Evolutionary conservation across 805 yeast genomes (phyloP), one percentile per base, ranked within the genome.

Genomic region (Phaffomyces thermotolerans): DNA sequence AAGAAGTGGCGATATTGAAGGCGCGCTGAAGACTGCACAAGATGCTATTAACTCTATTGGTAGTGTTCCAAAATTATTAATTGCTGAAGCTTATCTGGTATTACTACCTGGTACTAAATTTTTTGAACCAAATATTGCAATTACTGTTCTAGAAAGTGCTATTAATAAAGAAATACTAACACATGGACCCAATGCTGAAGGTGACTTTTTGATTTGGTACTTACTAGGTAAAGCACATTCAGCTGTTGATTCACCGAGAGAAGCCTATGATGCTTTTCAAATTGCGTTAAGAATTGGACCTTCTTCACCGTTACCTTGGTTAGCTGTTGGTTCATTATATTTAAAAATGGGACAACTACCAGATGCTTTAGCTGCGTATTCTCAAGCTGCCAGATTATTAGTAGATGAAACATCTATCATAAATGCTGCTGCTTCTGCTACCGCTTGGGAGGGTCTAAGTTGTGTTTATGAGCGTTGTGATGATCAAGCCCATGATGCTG

Each of bases 281-380:
- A 63, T 72, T 37, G 77, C 83, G 2, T 60, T 78, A 43, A 64
- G 74, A 48, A 69, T 75, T 36, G 77, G 79, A 0, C 71, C 78
- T 17, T 60, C 64, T 14, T 69, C 72, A 13, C 78, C 84, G n/a
- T 63, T 78, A 40, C 74, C 82, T 3, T 81, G 87, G 89, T 61
- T 81, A 30, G 78, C 81, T 0, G 78, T 80, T 25, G 89, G 85
- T 4, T 69, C 76, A 12, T 63, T 81, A 39, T 80, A 80, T 52
- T 59, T 81, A 44, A 71, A 71, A 48, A 63, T 79, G 50, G 75
- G 75, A 37, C 87, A 81, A 58, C 57, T 81, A 22, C 74, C 79
- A 4, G 87, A 81, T 53, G 80, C 87, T 0, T 63, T 81, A 40
- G 78, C 81, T 6, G 85, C 86, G 3, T 81, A 77, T 54, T 74